These are phyloP conservation scores for Sugiyamaella japonica DNA, from an alignment of 1,139 yeast species.

Conservation along the genomic window DNA sequence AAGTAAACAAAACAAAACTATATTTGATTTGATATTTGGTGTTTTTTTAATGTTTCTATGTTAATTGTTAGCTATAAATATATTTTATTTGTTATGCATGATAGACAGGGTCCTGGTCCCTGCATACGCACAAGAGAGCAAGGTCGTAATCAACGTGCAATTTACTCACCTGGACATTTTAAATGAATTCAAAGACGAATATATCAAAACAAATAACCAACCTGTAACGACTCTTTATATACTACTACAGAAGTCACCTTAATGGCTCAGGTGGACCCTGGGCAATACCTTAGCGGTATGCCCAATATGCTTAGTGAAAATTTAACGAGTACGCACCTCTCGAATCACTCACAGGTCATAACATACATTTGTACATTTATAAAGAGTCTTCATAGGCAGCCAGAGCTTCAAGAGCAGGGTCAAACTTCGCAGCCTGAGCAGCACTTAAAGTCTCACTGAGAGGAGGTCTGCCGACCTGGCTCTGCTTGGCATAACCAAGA, in stretches of 20 bases:
- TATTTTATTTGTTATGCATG: neutral
- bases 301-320: no score
- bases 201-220: no score
- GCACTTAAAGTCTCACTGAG: constrained; percentile 27
- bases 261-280: neutral
- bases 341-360: neutral
- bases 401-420: constrained; percentile 26
- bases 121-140: no score
- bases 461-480: constrained; percentile 31
- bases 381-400: constrained; percentile 30
- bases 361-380: constrained; percentile 18
- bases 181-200: no score
- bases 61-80: neutral
- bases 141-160: no score
- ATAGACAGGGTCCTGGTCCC: no score
- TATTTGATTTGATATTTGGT: no score
- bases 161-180: no score
- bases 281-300: neutral
- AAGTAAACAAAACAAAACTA: no score
- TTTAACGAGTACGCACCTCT: no score
- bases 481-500: constrained; percentile 43
- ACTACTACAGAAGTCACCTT: neutral
- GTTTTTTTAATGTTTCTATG: neutral
- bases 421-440: constrained; percentile 24
- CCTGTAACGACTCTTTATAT: no score